Conservation (phyloP, 2,329 filamentous ascomycete species). For the Epicoccum sorghinum region DNA sequence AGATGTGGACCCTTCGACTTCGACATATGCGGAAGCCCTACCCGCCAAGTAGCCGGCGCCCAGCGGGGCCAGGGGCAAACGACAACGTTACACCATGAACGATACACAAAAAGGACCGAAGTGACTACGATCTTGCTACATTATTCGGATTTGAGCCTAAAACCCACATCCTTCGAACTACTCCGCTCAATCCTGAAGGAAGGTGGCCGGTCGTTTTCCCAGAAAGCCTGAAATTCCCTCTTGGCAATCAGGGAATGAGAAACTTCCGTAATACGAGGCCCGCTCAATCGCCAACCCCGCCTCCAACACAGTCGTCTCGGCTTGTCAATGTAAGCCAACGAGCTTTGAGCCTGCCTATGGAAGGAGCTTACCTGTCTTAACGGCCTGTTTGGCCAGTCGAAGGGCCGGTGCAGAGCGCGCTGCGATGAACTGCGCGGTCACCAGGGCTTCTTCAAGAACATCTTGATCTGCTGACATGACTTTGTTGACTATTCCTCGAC, state of each 20-base stretch:
- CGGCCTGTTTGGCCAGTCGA: conserved; percentile 53
- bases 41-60: not conserved
- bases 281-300: conserved; percentile 49
- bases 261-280: conserved; percentile 43
- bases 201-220: conserved; percentile 44
- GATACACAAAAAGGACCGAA: conserved; percentile 9
- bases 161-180: not conserved
- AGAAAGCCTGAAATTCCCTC: conserved; percentile 53
- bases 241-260: conserved; percentile 49
- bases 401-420: conserved; percentile 50
- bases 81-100: not conserved
- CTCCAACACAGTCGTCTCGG: conserved; percentile 51
- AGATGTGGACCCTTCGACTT: not conserved
- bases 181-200: conserved; percentile 19
- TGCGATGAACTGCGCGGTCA: conserved; percentile 50
- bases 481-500: conserved; percentile 51
- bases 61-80: not conserved
- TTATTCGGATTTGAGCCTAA: not conserved
- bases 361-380: conserved; percentile 48
- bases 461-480: conserved; percentile 42
- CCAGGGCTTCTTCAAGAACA: conserved; percentile 49
- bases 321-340: conserved; percentile 37
- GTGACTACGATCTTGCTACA: not conserved
- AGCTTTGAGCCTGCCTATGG: conserved; percentile 4
- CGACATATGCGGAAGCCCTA: conserved; percentile 7